Evolutionary conservation across 2,329 filamentous ascomycete genomes (phyloP), one percentile per base, ranked within the genome.

Genomic region (Diaporthe citrichinensis): DNA sequence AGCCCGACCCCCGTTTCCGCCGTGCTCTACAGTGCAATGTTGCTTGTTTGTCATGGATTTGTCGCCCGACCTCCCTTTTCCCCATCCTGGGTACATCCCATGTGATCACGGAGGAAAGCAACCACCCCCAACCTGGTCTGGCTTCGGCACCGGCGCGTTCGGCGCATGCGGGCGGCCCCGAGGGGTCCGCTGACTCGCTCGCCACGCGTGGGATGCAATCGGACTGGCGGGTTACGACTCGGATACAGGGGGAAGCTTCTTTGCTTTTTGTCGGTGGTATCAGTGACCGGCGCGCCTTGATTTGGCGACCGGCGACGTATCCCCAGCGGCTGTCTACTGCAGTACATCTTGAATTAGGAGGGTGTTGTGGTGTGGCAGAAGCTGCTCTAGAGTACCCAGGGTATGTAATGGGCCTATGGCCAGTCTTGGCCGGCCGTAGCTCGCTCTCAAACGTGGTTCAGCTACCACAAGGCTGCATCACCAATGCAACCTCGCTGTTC

Each of bases 141-240:
- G 61, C 61, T 65, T 68, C 62, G 65, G 65, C 65, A 68, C 46
- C 65, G 65, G 65, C 65, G 65, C 65, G 31, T 68, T 53, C 65
- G 46, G 65, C 65, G 46, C 65, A 68, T 68, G 65, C 65, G 65
- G 65, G 46, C 65, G 65, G 65, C 46, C 46, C 65, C 31, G n/a
- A 41, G 23, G 46, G 14, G 23, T 1, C 14, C 65, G 28, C 65
- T 68, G 65, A 68, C 65, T 53, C 46, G 65, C 65, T 68, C 65
- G 46, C 65, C 62, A 68, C 62, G 31, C 46, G 62, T 68, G 62
- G 62, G 62, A 68, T 68, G 62, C 31, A 17, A 17, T 36, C 46
- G 44, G 28, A 14, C 31, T 51, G 41, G 23, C 20, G 20, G 31
- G 23, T 1, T 2, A 20, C 44, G 23, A 53, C 46, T 68, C 44